A percentile compares a stretch with the other conserved stretches of the same genome.
These are phyloP conservation scores for Cladophialophora exuberans DNA, from an alignment of 2,329 filamentous ascomycete species.

Conservation along the genomic window DNA sequence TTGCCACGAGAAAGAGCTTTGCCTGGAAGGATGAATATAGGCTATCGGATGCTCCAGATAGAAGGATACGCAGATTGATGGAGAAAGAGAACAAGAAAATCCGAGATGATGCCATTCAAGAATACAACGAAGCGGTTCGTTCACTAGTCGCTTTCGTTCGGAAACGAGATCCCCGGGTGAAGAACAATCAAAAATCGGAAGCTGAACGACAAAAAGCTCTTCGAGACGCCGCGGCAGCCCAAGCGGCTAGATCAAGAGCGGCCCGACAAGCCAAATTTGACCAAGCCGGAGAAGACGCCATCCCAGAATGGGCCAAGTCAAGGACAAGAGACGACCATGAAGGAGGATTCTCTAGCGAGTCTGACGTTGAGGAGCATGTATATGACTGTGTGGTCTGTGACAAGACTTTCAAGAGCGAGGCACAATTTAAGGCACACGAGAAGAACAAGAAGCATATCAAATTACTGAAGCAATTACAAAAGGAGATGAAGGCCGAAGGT, in stretches of 20 bases:
- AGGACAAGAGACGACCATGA: conserved; percentile 55
- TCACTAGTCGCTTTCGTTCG: conserved; percentile 85
- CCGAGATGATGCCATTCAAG: conserved; percentile 78
- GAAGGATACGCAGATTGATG: conserved; percentile 79
- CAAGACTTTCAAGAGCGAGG: conserved; percentile 82
- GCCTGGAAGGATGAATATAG: conserved; percentile 87
- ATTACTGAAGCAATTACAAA: conserved; percentile 75
- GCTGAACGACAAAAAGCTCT: conserved; percentile 78
- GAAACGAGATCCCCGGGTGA: conserved; percentile 86
- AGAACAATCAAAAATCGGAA: conserved; percentile 75
- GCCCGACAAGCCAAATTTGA: conserved; percentile 71
- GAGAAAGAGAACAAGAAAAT: conserved; percentile 91
- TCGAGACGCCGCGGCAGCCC: conserved; percentile 77
- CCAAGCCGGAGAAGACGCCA: conserved; percentile 45
- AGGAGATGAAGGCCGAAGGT: conserved; percentile 83
- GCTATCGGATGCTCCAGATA: conserved; percentile 83
- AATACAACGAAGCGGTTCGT: conserved; percentile 91
- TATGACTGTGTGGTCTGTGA: conserved; percentile 67
- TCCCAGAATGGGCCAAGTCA: conserved; percentile 74
- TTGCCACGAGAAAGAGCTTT: conserved; percentile 83
- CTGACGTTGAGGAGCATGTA: conserved; percentile 55
- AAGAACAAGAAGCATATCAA: conserved; percentile 96
- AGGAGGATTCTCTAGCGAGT: conserved; percentile 47
- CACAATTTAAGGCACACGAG: conserved; percentile 88
- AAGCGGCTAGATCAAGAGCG: conserved; percentile 80